phyloP scores from a whole-genome alignment of 2,329 filamentous ascomycete genomes.

The Paraphaeosphaeria minitans region DNA sequence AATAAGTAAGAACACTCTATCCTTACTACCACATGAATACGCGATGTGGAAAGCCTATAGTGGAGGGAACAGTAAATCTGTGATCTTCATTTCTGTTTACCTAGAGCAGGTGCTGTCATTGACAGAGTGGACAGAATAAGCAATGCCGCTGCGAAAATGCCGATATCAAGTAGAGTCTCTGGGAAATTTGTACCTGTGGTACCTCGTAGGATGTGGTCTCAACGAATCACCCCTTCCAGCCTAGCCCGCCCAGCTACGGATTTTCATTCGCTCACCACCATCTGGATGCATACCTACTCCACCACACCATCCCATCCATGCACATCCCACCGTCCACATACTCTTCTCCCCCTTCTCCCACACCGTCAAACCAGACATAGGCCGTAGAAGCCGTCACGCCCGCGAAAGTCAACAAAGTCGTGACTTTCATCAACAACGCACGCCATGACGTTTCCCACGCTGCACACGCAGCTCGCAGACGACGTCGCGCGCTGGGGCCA shows the following conservation, averaged over 20 bases:
- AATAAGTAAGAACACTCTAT: not conserved
- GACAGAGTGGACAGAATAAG: not conserved
- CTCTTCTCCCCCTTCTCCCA: not conserved
- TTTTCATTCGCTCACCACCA: not conserved
- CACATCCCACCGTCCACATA: not conserved
- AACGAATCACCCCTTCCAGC: not conserved
- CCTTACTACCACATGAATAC: not conserved
- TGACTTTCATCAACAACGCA: not conserved
- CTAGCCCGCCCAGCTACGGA: not conserved
- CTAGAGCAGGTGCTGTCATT: not conserved
- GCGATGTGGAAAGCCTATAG: not conserved
- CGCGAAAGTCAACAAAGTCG: not conserved
- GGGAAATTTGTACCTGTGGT: too few species aligned
- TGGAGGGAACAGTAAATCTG: not conserved
- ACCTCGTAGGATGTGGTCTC: too few species aligned
- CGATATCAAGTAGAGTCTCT: too few species aligned
- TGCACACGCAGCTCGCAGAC: not conserved
- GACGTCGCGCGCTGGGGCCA: not conserved
- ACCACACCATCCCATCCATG: not conserved
- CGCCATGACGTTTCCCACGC: not conserved
- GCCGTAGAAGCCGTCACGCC: not conserved
- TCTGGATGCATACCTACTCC: not conserved
- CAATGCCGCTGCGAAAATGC: too few species aligned
- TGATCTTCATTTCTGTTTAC: too few species aligned
- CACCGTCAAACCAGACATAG: not conserved